A percentile compares a stretch with the other conserved stretches of the same genome.
phyloP scores from a whole-genome alignment of 352 stramenopile genomes.

The Phytophthora boehmeriae region DNA sequence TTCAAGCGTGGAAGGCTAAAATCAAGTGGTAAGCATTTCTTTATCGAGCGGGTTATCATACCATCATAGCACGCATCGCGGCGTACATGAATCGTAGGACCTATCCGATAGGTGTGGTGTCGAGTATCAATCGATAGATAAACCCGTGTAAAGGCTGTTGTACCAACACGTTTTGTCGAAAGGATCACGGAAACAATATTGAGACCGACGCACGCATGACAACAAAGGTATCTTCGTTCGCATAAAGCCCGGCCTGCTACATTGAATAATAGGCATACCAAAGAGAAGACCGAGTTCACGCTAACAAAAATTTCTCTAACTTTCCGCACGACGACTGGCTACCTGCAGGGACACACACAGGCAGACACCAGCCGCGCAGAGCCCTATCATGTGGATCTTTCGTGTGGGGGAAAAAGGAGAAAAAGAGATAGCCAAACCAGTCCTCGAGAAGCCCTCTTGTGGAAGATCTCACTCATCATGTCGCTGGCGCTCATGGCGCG shows the following conservation, averaged over 20 bases:
- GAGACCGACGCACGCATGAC: constrained; percentile 18
- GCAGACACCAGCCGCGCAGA: constrained; percentile 48
- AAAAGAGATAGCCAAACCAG: constrained; percentile 51
- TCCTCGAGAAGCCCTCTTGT: constrained; percentile 44
- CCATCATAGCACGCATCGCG: constrained; percentile 31
- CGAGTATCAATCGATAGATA: too few species aligned
- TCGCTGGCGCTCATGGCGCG: constrained; percentile 48
- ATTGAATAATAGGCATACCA: constrained; percentile 84
- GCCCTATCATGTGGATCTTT: constrained; percentile 72
- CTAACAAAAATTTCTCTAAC: constrained; percentile 85
- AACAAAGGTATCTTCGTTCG: constrained; percentile 56
- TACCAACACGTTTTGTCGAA: too few species aligned
- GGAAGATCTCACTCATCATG: constrained; percentile 62
- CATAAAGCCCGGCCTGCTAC: constrained; percentile 60
- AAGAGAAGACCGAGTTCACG: constrained; percentile 60
- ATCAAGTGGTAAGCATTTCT: constrained; percentile 44
- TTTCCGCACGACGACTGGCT: constrained; percentile 50
- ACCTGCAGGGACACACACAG: constrained; percentile 38
- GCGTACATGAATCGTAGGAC: too few species aligned
- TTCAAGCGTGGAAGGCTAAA: constrained; percentile 55
- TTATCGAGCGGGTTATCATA: constrained; percentile 42
- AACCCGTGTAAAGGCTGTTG: not conserved
- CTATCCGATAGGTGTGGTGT: too few species aligned
- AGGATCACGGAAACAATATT: constrained; percentile 3
- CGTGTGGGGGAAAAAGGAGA: constrained; percentile 61